These are phyloP conservation scores for Mycena sp. DNA, from an alignment of 1,284 basidiomycete genomes.

Conservation along the genomic window DNA sequence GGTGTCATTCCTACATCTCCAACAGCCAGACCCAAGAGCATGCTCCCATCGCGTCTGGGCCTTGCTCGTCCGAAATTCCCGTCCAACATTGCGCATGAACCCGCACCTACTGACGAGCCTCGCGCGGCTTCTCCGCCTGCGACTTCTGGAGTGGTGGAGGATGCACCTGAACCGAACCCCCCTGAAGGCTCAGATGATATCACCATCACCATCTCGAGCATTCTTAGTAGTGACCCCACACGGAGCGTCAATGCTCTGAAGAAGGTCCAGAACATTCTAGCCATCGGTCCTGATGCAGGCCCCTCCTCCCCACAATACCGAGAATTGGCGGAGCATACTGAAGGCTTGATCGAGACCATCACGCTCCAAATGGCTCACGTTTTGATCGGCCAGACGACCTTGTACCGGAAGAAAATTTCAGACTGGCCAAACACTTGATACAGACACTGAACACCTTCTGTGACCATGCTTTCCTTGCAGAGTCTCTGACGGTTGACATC, in stretches of 20 bases:
- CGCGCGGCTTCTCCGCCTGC: conserved; percentile 24
- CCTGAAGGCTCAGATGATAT: conserved; percentile 65
- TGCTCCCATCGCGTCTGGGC: conserved; percentile 76
- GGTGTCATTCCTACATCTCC: conserved; percentile 54
- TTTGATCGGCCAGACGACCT: conserved; percentile 85
- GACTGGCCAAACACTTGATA: conserved; percentile 95
- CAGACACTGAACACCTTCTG: conserved; percentile 94
- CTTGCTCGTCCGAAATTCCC: conserved; percentile 59
- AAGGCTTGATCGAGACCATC: conserved; percentile 89
- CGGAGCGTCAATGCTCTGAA: conserved; percentile 95
- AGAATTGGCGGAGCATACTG: conserved; percentile 84
- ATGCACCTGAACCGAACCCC: conserved; percentile 28
- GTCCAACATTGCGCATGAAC: conserved; percentile 29
- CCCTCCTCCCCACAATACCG: conserved; percentile 73
- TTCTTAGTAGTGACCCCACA: conserved; percentile 85
- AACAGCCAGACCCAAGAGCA: conserved; percentile 64
- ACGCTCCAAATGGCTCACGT: conserved; percentile 89
- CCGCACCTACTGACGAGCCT: conserved; percentile 38
- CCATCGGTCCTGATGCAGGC: conserved; percentile 77
- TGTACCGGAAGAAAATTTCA: conserved; percentile 79
- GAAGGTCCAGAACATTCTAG: conserved; percentile 85
- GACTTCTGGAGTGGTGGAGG: conserved; percentile 17
- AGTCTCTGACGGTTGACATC: conserved; percentile 84
- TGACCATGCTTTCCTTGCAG: conserved; percentile 83
- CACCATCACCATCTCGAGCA: conserved; percentile 82